Evolutionary conservation across 495 filamentous ascomycete genomes (phyloP), one percentile per base, ranked within the genome.

Genomic region (Lasiosphaeris hirsuta): DNA sequence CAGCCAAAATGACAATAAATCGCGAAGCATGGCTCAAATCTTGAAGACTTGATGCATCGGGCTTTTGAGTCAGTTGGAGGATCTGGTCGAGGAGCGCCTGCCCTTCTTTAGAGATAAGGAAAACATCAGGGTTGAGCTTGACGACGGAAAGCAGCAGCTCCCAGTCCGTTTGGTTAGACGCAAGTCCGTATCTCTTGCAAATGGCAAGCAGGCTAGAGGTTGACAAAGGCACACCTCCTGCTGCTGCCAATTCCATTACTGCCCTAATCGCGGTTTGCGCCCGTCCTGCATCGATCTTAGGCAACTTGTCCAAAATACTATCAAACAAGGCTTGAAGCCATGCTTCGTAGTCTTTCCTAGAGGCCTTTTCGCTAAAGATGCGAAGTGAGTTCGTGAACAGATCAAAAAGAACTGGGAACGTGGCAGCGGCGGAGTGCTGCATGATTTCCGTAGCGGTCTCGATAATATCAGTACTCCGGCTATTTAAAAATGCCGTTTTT

Each of bases 261-360:
- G 53, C 46, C 41, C 63, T 60, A 6, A 82, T 59, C 7, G 68
- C 65, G 5, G 59, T 10, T 41, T 18, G 48, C 17, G 63, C 59
- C 34, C 61, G 55, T 6, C 55, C 51, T 15, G 36, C 18, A 18
- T 50, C 44, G 30, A 35, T 35, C 18, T 48, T 41, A 45, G 64
- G 60, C 18, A 74, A 51, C 10, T 65, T 61, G 35, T 61, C 19
- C 56, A 69, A 35, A 37, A 87, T 70, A 9, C 73, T 72, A 51
- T 79, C 77, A 59, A 90, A 90, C 7, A 89, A 73, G 0, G 73
- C 76, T 66, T 89, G 83, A n/a, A 85, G 62, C 88, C 88, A 91
- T 3, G 75, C 73, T 33, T 79, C 77, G 60, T 88, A 85, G 35
- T 81, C 72, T 13, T 76, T 68, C 45, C 75, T 74, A 19, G 74